phyloP scores from a whole-genome alignment of 257 asterid genomes.

The Thymus mandschuricus region DNA sequence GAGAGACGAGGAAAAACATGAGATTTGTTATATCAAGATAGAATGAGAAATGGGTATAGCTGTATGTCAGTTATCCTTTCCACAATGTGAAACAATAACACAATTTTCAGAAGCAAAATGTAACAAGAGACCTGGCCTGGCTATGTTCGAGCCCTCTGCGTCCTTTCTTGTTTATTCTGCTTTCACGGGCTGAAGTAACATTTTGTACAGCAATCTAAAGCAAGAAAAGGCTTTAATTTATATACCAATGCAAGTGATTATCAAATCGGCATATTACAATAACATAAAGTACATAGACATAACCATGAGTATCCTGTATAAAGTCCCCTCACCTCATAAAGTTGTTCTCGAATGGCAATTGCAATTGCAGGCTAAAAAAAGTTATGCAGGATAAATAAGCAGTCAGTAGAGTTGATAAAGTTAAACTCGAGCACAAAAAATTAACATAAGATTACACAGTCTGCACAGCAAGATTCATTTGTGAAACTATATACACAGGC shows the following conservation, averaged over 20 bases:
- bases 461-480: slow-evolving; percentile 3
- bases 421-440: slow-evolving; percentile 20
- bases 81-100: too few species aligned
- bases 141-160: slow-evolving; percentile 72
- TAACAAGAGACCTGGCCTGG: slow-evolving; percentile 61
- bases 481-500: background rate
- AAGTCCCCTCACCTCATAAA: slow-evolving; percentile 73
- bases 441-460: slow-evolving; percentile 1
- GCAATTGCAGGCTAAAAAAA: slow-evolving; percentile 91
- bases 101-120: slow-evolving; percentile 4
- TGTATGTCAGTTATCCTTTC: background rate
- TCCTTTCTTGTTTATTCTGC: slow-evolving; percentile 79
- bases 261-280: slow-evolving; percentile 13
- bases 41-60: background rate
- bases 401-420: background rate
- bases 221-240: slow-evolving; percentile 28
- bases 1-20: slow-evolving; percentile 34
- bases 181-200: slow-evolving; percentile 92
- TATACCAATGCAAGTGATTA: slow-evolving; percentile 3
- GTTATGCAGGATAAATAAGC: slow-evolving; percentile 28
- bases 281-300: slow-evolving; percentile 12
- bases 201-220: slow-evolving; percentile 81
- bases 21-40: slow-evolving; percentile 22
- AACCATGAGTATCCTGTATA: slow-evolving; percentile 25
- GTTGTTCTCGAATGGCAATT: slow-evolving; percentile 90